Evolutionary conservation across 2,329 filamentous ascomycete species (phyloP), one percentile per base, ranked within the genome.

Genomic region (Talaromyces pinophilus): DNA sequence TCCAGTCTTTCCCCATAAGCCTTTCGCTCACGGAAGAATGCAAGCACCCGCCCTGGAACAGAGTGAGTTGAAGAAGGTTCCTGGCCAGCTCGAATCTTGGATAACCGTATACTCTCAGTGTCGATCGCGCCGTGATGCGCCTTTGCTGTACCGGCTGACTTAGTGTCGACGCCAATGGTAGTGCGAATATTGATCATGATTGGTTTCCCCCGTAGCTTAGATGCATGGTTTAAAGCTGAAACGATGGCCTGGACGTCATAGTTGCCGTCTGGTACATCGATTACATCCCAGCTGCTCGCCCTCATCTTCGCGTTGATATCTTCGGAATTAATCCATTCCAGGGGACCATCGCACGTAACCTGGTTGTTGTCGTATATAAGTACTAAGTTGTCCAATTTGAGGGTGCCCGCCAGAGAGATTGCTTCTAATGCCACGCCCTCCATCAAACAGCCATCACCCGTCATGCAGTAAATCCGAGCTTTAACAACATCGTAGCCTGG

Each of bases 301-400:
- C 80, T 76, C 85, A 87, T 87, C 74, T 87, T 88, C 6, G 78
- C 73, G 64, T 86, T 85, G 68, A 86, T 76, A 54, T 87, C 83
- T 68, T 87, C 85, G 0, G 80, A 83, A 66, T 85, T 85, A 4
- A 80, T 80, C 50, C 81, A 77, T 70, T 87, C 84, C 1, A 86
- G 79, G 1, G 80, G 81, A 6, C 85, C 85, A 68, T 87, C 85
- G 69, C 85, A 87, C 1, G 84, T 86, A 55, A 87, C 77, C 70
- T 85, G 82, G 71, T 87, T 87, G 74, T 87, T 86, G 68, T 87
- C 85, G 68, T 87, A 87, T 44, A 86, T 82, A 25, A 87, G 76
- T 2, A 82, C 82, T 0, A 87, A 76, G 71, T 87, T 87, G 74
- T 83, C 81, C 10, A 87, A 76, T 67, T 79, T 79, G 71, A 82